Conservation (phyloP, 83 land plant species). For the Thuja plicata region DNA sequence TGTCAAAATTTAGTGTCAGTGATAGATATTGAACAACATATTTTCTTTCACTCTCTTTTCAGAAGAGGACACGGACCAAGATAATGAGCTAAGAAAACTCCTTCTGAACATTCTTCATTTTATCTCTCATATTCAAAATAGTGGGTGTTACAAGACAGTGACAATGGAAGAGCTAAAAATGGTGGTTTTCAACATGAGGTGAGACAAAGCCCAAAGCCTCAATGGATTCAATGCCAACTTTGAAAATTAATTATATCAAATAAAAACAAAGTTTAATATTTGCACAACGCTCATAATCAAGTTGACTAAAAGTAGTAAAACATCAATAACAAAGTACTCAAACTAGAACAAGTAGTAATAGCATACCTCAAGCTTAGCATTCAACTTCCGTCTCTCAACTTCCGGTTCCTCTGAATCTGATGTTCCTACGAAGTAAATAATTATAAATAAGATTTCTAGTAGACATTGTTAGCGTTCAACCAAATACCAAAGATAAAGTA, state of each 20-base stretch:
- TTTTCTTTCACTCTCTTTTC: no score
- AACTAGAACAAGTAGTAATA: background rate
- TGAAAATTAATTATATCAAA: background rate
- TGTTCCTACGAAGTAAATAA: background rate
- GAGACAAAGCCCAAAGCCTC: no score
- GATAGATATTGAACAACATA: no score
- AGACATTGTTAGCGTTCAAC: background rate
- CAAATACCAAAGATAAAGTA: background rate
- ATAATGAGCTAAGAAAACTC: no score
- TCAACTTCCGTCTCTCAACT: constrained; percentile 1
- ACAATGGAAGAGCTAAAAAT: no score
- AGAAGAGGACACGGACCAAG: no score
- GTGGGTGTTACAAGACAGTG: no score
- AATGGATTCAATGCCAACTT: no score
- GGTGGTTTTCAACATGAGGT: no score
- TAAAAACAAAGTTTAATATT: background rate
- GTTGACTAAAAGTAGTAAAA: background rate
- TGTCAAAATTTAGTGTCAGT: no score
- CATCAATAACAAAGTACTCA: background rate
- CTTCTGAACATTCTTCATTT: no score
- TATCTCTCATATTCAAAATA: no score
- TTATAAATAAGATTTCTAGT: background rate
- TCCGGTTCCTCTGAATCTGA: background rate
- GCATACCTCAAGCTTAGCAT: constrained; percentile 15
- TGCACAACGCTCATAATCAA: background rate